Percentiles rank a stretch among this genome's conserved stretches.
Conservation (phyloP, 768 basidiomycete species). For the Hygrophoropsis aurantiaca region DNA sequence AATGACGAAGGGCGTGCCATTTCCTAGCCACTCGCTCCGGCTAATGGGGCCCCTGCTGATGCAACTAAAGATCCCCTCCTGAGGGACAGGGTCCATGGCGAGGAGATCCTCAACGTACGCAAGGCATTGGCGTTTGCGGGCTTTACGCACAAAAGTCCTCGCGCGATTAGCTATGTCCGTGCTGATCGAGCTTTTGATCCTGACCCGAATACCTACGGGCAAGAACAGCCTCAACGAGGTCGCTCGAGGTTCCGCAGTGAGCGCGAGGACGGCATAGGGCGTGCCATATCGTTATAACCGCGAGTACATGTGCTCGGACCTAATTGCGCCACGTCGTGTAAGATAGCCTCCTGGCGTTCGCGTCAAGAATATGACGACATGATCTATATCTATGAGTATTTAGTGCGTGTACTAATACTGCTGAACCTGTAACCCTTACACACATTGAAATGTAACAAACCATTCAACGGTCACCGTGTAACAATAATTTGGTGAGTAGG, state of each 20-base stretch:
- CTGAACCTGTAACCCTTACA: not conserved
- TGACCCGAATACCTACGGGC: slow-evolving; percentile 49
- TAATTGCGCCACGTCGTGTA: slow-evolving; percentile 29
- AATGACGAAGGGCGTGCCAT: slow-evolving; percentile 31
- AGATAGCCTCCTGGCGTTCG: slow-evolving; percentile 28
- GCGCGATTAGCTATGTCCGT: slow-evolving; percentile 71
- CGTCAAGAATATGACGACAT: slow-evolving; percentile 30
- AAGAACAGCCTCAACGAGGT: slow-evolving; percentile 55
- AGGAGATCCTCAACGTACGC: slow-evolving; percentile 83
- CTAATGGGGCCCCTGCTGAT: slow-evolving; percentile 81
- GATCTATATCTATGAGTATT: slow-evolving; percentile 28
- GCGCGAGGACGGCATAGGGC: slow-evolving; percentile 66
- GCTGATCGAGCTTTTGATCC: slow-evolving; percentile 72
- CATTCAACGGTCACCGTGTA: too few species aligned
- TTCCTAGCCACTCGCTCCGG: slow-evolving; percentile 83
- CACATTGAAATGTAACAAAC: too few species aligned
- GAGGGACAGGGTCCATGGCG: slow-evolving; percentile 81
- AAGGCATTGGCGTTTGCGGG: slow-evolving; percentile 91
- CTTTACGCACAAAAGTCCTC: slow-evolving; percentile 88
- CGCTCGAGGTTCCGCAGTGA: slow-evolving; percentile 62
- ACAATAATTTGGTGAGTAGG: too few species aligned
- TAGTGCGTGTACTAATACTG: slow-evolving; percentile 12
- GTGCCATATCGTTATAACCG: slow-evolving; percentile 80
- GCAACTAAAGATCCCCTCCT: slow-evolving; percentile 89
- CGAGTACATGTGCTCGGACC: slow-evolving; percentile 27